phyloP scores from a whole-genome alignment of 2,329 filamentous ascomycete genomes.

The Alternaria infectoria region DNA sequence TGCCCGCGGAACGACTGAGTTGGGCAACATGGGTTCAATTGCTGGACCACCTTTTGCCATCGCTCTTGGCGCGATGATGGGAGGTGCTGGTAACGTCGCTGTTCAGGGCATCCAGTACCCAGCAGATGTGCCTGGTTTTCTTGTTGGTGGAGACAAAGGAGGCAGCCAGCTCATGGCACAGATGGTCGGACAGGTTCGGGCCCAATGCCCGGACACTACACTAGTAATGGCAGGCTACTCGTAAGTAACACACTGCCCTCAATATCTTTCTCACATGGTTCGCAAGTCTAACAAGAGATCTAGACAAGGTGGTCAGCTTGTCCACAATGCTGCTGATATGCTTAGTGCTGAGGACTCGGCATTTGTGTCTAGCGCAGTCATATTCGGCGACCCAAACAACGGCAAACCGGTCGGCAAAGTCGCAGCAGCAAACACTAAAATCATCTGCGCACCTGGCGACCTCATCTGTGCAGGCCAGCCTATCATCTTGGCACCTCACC shows the following conservation, averaged over 20 bases:
- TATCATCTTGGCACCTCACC: conserved; percentile 41
- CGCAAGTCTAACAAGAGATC: background rate
- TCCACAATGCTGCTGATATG: conserved; percentile 54
- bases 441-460: conserved; percentile 46
- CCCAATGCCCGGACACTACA: conserved; percentile 54
- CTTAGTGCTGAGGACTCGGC: conserved; percentile 27
- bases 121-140: conserved; percentile 54
- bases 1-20: conserved; percentile 62
- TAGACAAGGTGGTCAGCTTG: conserved; percentile 51
- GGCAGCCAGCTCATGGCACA: conserved; percentile 56
- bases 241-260: conserved; percentile 34
- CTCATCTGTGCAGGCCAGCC: conserved; percentile 42
- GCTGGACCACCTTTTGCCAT: conserved; percentile 60
- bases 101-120: conserved; percentile 63
- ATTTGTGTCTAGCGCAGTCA: conserved; percentile 38
- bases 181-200: conserved; percentile 47
- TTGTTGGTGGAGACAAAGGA: conserved; percentile 53
- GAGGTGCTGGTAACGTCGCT: conserved; percentile 51
- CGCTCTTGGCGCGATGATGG: conserved; percentile 50
- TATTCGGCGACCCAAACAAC: conserved; percentile 49
- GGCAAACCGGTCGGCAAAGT: conserved; percentile 42
- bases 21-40: conserved; percentile 59
- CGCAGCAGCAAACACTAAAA: conserved; percentile 37
- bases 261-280: background rate
- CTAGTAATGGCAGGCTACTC: conserved; percentile 58